Evolutionary conservation across 225 moss, liverwort and hornwort species (phyloP).

Genomic region (Sphagnum tenellum): DNA sequence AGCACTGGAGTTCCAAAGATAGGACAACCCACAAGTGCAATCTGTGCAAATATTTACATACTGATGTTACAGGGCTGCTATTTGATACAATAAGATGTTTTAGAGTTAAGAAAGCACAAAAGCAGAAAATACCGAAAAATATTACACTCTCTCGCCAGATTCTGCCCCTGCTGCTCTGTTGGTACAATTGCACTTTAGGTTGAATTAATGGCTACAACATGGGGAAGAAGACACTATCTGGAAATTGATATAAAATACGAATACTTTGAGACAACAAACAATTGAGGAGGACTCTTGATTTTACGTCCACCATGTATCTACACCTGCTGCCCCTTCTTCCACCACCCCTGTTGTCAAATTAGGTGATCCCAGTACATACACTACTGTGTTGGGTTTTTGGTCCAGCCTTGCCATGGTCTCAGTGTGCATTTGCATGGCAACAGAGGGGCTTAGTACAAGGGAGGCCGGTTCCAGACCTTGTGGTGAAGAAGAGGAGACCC

Average conservation of each 20-base stretch:
- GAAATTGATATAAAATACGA: conserved; percentile 7
- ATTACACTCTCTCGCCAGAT: conserved; percentile 17
- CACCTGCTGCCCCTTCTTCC: conserved; percentile 26
- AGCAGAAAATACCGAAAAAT: conserved; percentile 31
- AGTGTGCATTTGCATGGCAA: not conserved
- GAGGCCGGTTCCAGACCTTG: conserved; percentile 14
- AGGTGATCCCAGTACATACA: conserved; percentile 22
- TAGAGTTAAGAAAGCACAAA: not conserved
- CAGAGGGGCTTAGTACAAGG: conserved; percentile 6
- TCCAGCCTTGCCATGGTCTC: not conserved
- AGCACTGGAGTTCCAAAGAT: too few species aligned
- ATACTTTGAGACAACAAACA: conserved; percentile 8
- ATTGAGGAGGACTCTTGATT: not conserved
- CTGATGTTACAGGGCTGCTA: too few species aligned
- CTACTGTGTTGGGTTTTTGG: conserved; percentile 19
- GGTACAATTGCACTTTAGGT: too few species aligned
- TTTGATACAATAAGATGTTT: too few species aligned
- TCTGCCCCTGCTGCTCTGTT: conserved; percentile 5
- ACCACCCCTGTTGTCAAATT: conserved; percentile 34
- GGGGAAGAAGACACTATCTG: conserved; percentile 4
- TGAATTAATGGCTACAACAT: not conserved
- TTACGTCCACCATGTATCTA: conserved; percentile 61
- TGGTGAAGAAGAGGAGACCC: conserved; percentile 17
- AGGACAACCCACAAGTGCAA: too few species aligned
- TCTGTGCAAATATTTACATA: too few species aligned